These are phyloP conservation scores for Exophiala phaeomuriformis DNA, from an alignment of 2,329 filamentous ascomycete genomes.

Conservation along the genomic window DNA sequence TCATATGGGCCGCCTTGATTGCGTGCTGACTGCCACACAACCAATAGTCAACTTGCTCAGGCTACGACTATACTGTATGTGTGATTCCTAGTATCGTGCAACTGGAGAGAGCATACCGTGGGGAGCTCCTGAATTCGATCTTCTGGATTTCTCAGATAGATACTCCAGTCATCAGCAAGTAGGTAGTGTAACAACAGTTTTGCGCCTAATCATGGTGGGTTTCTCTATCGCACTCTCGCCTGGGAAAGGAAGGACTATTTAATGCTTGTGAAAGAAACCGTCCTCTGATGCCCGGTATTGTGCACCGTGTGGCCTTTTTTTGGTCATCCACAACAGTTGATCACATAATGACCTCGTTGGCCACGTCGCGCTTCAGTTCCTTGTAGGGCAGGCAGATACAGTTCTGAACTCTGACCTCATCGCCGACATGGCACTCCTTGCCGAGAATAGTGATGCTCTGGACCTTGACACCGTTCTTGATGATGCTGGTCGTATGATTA, in stretches of 20 bases:
- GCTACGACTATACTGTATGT: no score
- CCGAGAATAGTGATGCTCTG: slow-evolving; percentile 96
- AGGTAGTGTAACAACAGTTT: no score
- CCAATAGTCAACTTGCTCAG: not conserved
- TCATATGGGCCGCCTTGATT: not conserved
- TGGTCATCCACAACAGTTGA: not conserved
- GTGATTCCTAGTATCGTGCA: no score
- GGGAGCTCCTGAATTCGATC: no score
- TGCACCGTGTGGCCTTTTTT: not conserved
- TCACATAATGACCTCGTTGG: slow-evolving; percentile 73
- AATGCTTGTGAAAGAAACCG: no score
- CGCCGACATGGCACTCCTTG: slow-evolving; percentile 89
- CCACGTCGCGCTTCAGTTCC: slow-evolving; percentile 88
- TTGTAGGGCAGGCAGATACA: slow-evolving; percentile 97
- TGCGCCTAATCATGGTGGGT: no score
- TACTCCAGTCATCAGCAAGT: no score
- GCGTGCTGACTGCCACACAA: not conserved
- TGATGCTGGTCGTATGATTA: slow-evolving; percentile 86
- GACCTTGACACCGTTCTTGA: slow-evolving; percentile 98
- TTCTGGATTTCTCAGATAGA: no score
- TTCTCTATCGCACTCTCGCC: slow-evolving; percentile 6
- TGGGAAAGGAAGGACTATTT: no score
- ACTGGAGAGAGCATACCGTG: no score
- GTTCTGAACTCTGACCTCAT: slow-evolving; percentile 94
- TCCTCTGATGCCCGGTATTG: no score